Conservation (phyloP, 73 alveolate genomes). For the Paramecium pentaurelia region DNA sequence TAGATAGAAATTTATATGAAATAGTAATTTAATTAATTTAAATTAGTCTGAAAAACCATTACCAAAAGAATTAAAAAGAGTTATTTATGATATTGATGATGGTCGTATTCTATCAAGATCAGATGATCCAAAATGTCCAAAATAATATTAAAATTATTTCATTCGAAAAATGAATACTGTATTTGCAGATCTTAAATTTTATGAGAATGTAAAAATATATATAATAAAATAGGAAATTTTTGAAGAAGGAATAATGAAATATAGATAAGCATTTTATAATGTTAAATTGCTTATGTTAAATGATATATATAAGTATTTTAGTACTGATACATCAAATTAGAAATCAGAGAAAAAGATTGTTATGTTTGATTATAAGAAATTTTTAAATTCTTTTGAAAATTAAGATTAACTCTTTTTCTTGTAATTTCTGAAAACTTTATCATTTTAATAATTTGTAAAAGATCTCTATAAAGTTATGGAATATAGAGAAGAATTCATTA, state of each 20-base stretch:
- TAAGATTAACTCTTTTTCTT: not conserved
- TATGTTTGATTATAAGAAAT: conserved; percentile 43
- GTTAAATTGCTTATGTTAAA: conserved; percentile 4
- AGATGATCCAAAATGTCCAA: conserved; percentile 51
- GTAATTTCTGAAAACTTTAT: conserved; percentile 4
- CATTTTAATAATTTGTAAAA: conserved; percentile 33
- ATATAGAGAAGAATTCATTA: conserved; percentile 16
- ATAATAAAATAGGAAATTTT: not conserved
- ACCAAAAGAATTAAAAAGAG: conserved; percentile 42
- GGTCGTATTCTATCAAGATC: conserved; percentile 2
- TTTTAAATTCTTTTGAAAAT: not conserved
- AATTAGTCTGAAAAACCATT: conserved; percentile 18
- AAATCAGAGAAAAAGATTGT: conserved; percentile 32
- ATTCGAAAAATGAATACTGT: conserved; percentile 3
- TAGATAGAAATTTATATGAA: conserved; percentile 45
- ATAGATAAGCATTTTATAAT: conserved; percentile 32
- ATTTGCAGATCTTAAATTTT: conserved; percentile 44
- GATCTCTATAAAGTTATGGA: conserved; percentile 50
- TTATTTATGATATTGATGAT: conserved; percentile 42
- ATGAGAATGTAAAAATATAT: not conserved
- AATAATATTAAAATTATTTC: conserved; percentile 4
- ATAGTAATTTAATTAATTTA: not conserved
- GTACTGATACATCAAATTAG: not conserved
- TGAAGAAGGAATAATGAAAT: conserved; percentile 28
- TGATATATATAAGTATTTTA: conserved; percentile 3